phyloP scores from a whole-genome alignment of 257 asterid genomes.

The Capsicum rhomboideum region DNA sequence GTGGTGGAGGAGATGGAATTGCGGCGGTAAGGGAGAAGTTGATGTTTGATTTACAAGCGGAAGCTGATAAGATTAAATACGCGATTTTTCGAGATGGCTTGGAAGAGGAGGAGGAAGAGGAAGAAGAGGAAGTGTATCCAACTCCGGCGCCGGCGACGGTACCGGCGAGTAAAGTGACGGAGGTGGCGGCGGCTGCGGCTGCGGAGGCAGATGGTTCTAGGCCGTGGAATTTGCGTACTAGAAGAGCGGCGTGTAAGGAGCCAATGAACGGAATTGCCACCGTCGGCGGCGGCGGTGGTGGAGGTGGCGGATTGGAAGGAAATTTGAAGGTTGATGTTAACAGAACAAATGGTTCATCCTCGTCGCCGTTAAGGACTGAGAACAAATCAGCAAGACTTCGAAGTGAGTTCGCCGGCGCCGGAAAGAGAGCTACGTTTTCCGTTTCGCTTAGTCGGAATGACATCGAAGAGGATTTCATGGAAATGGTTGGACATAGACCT shows the following conservation, averaged over 20 bases:
- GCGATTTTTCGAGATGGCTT: conserved; percentile 40
- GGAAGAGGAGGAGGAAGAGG: background rate
- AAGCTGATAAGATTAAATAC: conserved; percentile 51
- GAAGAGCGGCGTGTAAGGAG: conserved; percentile 42
- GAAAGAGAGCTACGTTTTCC: conserved; percentile 38
- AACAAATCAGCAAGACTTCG: too few relatives aligned
- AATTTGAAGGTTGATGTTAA: conserved; percentile 15
- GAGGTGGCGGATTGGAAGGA: background rate
- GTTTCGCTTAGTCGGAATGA: conserved; percentile 38
- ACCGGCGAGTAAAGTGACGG: background rate
- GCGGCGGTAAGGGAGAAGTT: conserved; percentile 46
- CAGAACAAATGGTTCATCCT: conserved; percentile 14
- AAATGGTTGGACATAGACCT: conserved; percentile 51
- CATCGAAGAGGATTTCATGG: conserved; percentile 57
- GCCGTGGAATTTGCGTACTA: conserved; percentile 60
- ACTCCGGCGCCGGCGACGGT: background rate
- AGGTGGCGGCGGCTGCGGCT: background rate
- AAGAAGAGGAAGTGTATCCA: background rate
- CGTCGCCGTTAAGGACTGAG: conserved; percentile 2
- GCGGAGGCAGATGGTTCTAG: conserved; percentile 7
- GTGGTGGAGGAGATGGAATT: conserved; percentile 21
- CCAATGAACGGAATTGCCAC: conserved; percentile 13
- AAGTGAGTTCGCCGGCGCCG: conserved; percentile 1
- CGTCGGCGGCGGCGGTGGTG: background rate
- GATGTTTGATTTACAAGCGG: conserved; percentile 62